Evolutionary conservation across 106 monocot genomes (phyloP).

Genomic region (Apostasia shenzhenica): DNA sequence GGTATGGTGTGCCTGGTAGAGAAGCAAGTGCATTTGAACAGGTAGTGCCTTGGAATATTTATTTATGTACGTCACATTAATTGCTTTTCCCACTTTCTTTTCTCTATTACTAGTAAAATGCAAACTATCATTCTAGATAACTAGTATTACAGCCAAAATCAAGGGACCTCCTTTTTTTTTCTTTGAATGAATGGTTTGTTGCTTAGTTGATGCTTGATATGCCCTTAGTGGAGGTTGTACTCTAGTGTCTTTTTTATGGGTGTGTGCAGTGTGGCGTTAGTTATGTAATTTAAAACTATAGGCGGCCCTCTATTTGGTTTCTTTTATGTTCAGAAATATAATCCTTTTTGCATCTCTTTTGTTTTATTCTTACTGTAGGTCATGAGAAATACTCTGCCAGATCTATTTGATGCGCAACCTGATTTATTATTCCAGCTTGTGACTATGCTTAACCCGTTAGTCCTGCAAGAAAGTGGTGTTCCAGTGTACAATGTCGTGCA

Average conservation of each 20-base stretch:
- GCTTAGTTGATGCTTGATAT: too few species aligned
- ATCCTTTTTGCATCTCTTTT: background rate
- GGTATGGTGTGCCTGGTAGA: constrained; percentile 83
- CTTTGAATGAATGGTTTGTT: too few species aligned
- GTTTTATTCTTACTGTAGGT: constrained; percentile 29
- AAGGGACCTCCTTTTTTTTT: too few species aligned
- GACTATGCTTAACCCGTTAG: constrained; percentile 81
- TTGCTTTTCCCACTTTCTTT: background rate
- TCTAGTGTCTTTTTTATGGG: too few species aligned
- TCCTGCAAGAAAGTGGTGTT: constrained; percentile 65
- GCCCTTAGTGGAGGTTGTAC: too few species aligned
- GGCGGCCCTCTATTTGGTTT: background rate
- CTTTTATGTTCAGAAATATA: background rate
- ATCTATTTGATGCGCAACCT: constrained; percentile 82
- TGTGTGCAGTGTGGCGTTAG: too few species aligned
- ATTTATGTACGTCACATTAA: background rate
- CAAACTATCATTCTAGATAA: too few species aligned
- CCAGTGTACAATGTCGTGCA: constrained; percentile 73
- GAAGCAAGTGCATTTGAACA: constrained; percentile 78
- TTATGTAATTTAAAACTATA: too few species aligned
- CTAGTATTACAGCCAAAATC: too few species aligned
- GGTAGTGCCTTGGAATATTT: constrained; percentile 28
- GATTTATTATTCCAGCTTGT: constrained; percentile 87
- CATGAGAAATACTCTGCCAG: constrained; percentile 71
- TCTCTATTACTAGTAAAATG: background rate